Evolutionary conservation across 768 basidiomycete species (phyloP).

Genomic region (Panaeolus cyanescens): DNA sequence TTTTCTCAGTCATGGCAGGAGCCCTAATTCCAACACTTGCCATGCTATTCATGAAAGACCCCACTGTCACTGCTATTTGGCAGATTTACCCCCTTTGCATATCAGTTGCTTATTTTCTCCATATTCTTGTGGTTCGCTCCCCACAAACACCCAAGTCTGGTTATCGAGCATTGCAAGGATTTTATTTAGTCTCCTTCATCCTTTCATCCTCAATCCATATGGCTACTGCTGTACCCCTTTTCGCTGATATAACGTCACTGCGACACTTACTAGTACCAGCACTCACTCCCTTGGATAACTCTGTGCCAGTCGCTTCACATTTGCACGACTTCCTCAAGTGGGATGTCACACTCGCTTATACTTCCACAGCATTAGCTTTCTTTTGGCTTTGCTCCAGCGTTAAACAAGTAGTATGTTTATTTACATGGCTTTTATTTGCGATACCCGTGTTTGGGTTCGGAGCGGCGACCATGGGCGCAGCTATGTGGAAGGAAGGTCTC

Average conservation of each 20-base stretch:
- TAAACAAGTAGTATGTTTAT: constrained; percentile 31
- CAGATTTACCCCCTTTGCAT: constrained; percentile 52
- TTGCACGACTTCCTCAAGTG: constrained; percentile 51
- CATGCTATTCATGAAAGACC: constrained; percentile 44
- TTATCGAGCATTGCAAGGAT: constrained; percentile 32
- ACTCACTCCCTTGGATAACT: constrained; percentile 23
- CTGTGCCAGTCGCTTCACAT: constrained; percentile 24
- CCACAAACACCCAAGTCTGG: constrained; percentile 35
- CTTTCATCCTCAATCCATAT: constrained; percentile 44
- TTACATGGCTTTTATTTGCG: constrained; percentile 45
- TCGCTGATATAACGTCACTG: constrained; percentile 30
- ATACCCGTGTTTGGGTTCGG: constrained; percentile 49
- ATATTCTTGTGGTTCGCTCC: constrained; percentile 42
- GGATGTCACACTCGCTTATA: constrained; percentile 44
- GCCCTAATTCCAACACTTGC: constrained; percentile 46
- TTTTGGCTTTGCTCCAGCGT: constrained; percentile 47
- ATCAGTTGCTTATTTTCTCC: constrained; percentile 37
- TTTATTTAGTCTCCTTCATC: constrained; percentile 43
- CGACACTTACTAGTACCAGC: constrained; percentile 39
- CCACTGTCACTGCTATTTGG: constrained; percentile 52
- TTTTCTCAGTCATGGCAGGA: constrained; percentile 50
- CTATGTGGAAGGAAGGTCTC: constrained; percentile 48
- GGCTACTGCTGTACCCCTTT: constrained; percentile 36
- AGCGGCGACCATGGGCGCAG: constrained; percentile 47
- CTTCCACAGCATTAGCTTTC: constrained; percentile 42